Base-by-base conservation (phyloP, 331 rosid genomes). In the Spiraea crenata region DNA sequence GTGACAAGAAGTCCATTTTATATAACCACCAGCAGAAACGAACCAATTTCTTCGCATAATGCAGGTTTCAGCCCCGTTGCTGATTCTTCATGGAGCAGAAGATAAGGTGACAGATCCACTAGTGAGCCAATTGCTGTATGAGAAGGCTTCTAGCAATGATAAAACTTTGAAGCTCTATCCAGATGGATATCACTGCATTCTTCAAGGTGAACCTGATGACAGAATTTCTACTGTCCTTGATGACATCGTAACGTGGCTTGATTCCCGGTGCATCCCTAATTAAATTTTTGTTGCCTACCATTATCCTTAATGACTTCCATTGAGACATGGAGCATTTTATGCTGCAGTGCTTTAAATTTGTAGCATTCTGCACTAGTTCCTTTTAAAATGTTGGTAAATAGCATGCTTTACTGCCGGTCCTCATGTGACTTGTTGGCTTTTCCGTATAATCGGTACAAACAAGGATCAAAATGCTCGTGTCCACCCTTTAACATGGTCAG, bases 71-170 rank as follows among this genome's bases (percentile, higher is more conserved):
- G 81, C 84, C 17, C 93, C 96, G 41, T 71, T 90, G 38, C 75
- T 90, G 65, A 74, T 90, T 82, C 84, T 90, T 75, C 96, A 90
- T 65, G 96, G 96, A 69, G 93, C 84, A 37, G 93, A 72, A 25
- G 96, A 90, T 77, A 90, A 76, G 81, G 87, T 88, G 73, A 90
- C 93, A 2, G 93, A 90, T 83, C 93, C 93, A 65, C 8, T 59
- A 15, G 90, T 87, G 63, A 90, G 96, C 77, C 81, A 50, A 67
- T 85, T 85, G 76, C 96, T 90, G 19, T 90, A 87, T 49, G 84
- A 87, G 63, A 80, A 74, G 16, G 90, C 96, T 7, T 81, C 81
- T n/a, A 79, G 88, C 77, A 79, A 84, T 42, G 91, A 87, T 48
- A 90, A 90, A 80, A 84, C 88, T 42, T 35, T 90, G 35, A 88